Evolutionary conservation across 352 stramenopile species (phyloP).

Genomic region (Peronosclerospora sorghi): DNA sequence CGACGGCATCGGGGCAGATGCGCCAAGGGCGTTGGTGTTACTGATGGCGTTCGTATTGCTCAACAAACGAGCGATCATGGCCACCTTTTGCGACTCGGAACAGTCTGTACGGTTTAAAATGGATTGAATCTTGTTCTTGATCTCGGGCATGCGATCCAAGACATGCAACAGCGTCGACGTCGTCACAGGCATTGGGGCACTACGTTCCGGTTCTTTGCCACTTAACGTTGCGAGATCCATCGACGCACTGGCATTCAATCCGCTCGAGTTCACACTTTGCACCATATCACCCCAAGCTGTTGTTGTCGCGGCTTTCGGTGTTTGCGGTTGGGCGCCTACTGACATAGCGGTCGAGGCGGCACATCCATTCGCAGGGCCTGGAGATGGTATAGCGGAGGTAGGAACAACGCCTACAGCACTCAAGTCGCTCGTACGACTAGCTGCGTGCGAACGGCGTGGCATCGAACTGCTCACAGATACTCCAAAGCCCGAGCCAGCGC

Average conservation of each 20-base stretch:
- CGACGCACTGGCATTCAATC: slow-evolving; percentile 3
- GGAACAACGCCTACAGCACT: slow-evolving; percentile 8
- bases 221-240: slow-evolving; percentile 8
- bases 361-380: slow-evolving; percentile 2
- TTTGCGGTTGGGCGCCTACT: slow-evolving; percentile 1
- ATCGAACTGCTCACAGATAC: slow-evolving; percentile 22
- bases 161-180: slow-evolving; percentile 73
- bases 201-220: slow-evolving; percentile 9
- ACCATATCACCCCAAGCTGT: slow-evolving; percentile 24
- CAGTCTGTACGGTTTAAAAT: slow-evolving; percentile 77
- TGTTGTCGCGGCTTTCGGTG: slow-evolving; percentile 8
- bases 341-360: slow-evolving; percentile 2
- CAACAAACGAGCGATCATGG: slow-evolving; percentile 76
- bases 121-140: slow-evolving; percentile 85
- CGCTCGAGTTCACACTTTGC: slow-evolving; percentile 14
- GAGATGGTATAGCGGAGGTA: slow-evolving; percentile 5
- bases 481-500: slow-evolving; percentile 34
- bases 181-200: slow-evolving; percentile 48
- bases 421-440: slow-evolving; percentile 23
- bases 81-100: slow-evolving; percentile 82
- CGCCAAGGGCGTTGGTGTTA: slow-evolving; percentile 21
- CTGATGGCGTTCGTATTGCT: slow-evolving; percentile 79
- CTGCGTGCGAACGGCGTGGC: slow-evolving; percentile 31
- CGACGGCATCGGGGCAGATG: background rate
- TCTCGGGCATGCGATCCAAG: slow-evolving; percentile 79